Evolutionary conservation across 169 alveolate genomes (phyloP).

Genomic region (Plasmodium vinckei): DNA sequence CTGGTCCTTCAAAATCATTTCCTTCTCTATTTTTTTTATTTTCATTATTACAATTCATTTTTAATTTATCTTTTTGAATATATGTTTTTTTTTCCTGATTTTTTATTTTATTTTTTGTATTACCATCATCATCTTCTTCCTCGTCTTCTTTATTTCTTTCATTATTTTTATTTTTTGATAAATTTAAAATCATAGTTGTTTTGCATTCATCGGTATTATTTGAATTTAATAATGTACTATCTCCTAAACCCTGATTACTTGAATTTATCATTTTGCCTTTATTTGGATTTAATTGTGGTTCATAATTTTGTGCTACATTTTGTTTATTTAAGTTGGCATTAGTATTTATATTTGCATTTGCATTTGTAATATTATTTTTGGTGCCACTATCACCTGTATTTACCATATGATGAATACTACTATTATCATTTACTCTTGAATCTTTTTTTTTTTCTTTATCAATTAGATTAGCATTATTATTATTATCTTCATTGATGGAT

Average conservation of each 20-base stretch:
- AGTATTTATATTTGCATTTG: background rate
- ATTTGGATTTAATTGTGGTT: background rate
- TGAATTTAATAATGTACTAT: slow-evolving; percentile 37
- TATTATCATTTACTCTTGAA: background rate
- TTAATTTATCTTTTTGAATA: background rate
- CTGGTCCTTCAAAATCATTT: background rate
- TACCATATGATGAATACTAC: background rate
- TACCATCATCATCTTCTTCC: background rate
- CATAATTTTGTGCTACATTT: background rate
- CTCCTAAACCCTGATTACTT: slow-evolving; percentile 17
- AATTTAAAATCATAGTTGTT: slow-evolving; percentile 42
- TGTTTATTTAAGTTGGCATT: background rate
- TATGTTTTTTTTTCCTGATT: background rate
- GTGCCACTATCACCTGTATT: background rate
- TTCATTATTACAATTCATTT: background rate
- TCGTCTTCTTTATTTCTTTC: slow-evolving; percentile 5
- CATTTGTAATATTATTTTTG: background rate
- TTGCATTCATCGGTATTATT: slow-evolving; percentile 44
- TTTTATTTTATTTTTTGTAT: slow-evolving; percentile 19
- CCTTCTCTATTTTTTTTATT: background rate
- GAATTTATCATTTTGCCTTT: slow-evolving; percentile 7
- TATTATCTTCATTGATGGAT: background rate
- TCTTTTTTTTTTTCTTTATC: slow-evolving; percentile 6
- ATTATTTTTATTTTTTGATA: slow-evolving; percentile 21
- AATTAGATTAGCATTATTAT: background rate